Percentiles rank a stretch among this genome's conserved stretches.
phyloP scores from a whole-genome alignment of 345 rosid genomes.

The Moringa oleifera region DNA sequence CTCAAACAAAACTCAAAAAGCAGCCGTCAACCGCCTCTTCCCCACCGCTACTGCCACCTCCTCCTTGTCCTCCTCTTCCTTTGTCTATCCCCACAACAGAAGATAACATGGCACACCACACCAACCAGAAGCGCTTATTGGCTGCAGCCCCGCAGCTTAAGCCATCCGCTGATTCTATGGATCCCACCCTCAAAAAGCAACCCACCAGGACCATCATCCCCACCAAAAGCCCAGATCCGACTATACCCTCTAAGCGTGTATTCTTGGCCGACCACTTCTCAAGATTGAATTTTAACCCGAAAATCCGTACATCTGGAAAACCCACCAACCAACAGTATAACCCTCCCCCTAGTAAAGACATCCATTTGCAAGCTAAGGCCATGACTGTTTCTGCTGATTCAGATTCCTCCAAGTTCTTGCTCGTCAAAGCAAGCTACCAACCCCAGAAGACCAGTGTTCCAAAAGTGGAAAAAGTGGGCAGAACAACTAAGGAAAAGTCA shows the following conservation, averaged over 20 bases:
- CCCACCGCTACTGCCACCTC: no score
- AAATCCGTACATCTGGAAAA: slow-evolving; percentile 8
- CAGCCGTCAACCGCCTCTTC: not conserved
- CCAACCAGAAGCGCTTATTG: slow-evolving; percentile 31
- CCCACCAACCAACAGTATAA: slow-evolving; percentile 18
- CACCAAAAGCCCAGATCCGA: slow-evolving; percentile 21
- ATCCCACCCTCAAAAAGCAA: slow-evolving; percentile 26
- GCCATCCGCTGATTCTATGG: slow-evolving; percentile 21
- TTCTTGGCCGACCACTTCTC: slow-evolving; percentile 19
- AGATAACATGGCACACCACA: slow-evolving; percentile 33
- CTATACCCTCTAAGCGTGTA: slow-evolving; percentile 15
- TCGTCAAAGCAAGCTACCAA: slow-evolving; percentile 17
- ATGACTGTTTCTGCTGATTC: slow-evolving; percentile 48
- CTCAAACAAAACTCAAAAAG: no score
- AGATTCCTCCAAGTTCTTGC: slow-evolving; percentile 26
- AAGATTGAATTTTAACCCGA: slow-evolving; percentile 16
- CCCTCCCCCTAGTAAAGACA: slow-evolving; percentile 19
- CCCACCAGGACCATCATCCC: slow-evolving; percentile 9
- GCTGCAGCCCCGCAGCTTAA: slow-evolving; percentile 21
- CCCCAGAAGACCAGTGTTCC: slow-evolving; percentile 13
- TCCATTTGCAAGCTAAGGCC: slow-evolving; percentile 47
- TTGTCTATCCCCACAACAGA: slow-evolving; percentile 1
- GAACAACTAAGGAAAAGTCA: slow-evolving; percentile 16
- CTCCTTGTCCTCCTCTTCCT: not conserved
- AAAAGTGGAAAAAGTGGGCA: slow-evolving; percentile 11